Evolutionary conservation across 306 rosid species (phyloP), one percentile per base, ranked within the genome.

Genomic region (Abrus pulchellus): DNA sequence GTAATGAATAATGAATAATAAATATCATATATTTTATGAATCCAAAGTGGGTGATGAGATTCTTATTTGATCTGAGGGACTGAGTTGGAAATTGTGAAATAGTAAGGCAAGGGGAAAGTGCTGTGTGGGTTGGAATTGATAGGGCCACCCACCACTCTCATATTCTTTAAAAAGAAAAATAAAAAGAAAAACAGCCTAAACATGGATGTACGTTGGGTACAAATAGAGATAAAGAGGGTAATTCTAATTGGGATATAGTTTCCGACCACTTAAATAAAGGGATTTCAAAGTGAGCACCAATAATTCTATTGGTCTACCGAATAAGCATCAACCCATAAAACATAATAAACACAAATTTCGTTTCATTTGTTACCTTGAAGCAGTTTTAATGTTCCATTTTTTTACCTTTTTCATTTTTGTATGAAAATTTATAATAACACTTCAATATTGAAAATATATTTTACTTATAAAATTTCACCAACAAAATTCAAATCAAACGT

Each of bases 271-370:
- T 9, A 38, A 11, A 36, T 38, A 38, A 72, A 54, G 65, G 65
- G 52, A 20, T 41, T 74, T 56, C 3, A 57, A 72, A 57, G 68
- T 10, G 67, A 28, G 44, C 68, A 57, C 34, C 56, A 74, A 74
- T 57, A 32, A 41, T 74, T 57, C 8, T 57, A 41, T 71, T 3
- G 28, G 56, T 44, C 68, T 28, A 56, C 52, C 54, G 38, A 74
- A 28, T 41, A 56, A 43, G 32, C 68, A 33, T 28, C 41, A 28
- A 74, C 43, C 20, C 20, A 20, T 4, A 10, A 55, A 54, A 10
- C 66, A 54, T 54, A 41, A 36, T 20, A 20, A 41, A 2, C 66
- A 20, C 36, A 38, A 38, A 55, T 28, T 28, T 12, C 1, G 40
- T 55, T 9, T 41, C 8, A 73, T 73, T 38, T 67, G 28, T 32